These are phyloP conservation scores for Echinochloa phyllopogon DNA, from an alignment of 176 grass and related monocot genomes.

Conservation along the genomic window DNA sequence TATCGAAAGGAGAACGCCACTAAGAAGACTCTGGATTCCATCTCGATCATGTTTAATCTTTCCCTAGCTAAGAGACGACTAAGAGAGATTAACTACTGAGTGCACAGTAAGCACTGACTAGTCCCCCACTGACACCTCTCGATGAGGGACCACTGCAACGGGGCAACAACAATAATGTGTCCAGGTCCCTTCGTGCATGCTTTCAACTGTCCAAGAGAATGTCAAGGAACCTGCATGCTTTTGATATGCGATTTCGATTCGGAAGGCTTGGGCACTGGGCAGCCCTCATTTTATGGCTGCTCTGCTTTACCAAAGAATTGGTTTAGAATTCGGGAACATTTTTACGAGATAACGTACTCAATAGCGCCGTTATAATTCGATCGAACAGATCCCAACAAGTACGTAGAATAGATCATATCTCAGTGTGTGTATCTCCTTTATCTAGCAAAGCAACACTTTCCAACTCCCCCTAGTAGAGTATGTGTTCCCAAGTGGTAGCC, in stretches of 20 bases:
- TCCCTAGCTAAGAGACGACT: neutral
- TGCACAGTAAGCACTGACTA: neutral
- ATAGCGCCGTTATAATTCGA: neutral
- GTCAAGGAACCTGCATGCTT: neutral
- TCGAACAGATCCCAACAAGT: too few relatives aligned
- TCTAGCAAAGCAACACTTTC: too few relatives aligned
- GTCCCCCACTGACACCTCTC: neutral
- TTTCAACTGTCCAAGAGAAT: neutral
- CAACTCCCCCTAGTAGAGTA: too few relatives aligned
- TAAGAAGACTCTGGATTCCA: neutral
- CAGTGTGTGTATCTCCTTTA: too few relatives aligned
- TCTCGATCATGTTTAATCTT: neutral
- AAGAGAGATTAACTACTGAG: neutral
- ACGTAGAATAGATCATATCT: too few relatives aligned
- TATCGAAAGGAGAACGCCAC: neutral
- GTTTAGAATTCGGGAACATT: neutral
- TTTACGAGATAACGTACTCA: neutral
- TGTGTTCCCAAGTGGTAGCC: too few relatives aligned
- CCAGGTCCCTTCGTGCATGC: neutral
- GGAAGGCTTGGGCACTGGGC: neutral
- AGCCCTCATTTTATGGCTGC: neutral
- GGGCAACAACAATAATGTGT: neutral
- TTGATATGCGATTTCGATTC: neutral
- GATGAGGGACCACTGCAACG: neutral
- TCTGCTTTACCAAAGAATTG: neutral